phyloP scores from a whole-genome alignment of 805 yeast genomes.

The Isabelozyma rhagii region DNA sequence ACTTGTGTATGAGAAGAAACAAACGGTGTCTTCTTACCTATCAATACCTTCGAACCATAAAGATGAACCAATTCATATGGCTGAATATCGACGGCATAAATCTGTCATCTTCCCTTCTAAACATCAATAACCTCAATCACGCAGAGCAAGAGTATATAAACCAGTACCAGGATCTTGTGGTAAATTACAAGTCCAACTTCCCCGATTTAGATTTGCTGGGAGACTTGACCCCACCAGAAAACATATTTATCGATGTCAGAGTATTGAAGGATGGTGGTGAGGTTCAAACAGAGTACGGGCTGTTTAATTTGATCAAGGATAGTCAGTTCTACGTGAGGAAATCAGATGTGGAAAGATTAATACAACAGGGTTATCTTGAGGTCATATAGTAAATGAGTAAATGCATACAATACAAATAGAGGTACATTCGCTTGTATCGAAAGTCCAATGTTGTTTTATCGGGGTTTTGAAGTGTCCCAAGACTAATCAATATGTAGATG shows the following conservation, averaged over 20 bases:
- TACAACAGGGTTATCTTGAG: conserved; percentile 91
- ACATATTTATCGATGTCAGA: conserved; percentile 89
- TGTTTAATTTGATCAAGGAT: conserved; percentile 86
- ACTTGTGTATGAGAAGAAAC: conserved; percentile 78
- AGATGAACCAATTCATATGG: conserved; percentile 72
- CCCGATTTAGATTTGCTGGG: conserved; percentile 87
- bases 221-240: conserved; percentile 84
- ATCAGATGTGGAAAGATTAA: conserved; percentile 88
- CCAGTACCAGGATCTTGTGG: conserved; percentile 65
- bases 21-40: conserved; percentile 88
- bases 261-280: conserved; percentile 95
- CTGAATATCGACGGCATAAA: conserved; percentile 50
- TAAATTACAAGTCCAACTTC: conserved; percentile 74
- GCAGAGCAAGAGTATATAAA: conserved; percentile 77
- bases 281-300: conserved; percentile 96
- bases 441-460: too few relatives aligned
- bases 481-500: too few relatives aligned
- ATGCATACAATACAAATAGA: background rate
- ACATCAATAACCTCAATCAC: conserved; percentile 58
- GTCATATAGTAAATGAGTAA: conserved; percentile 25
- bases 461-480: too few relatives aligned
- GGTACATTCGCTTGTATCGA: background rate
- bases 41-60: conserved; percentile 65
- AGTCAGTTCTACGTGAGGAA: conserved; percentile 93
- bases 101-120: conserved; percentile 22